A percentile compares a stretch with the other conserved stretches of the same genome.
phyloP scores from a whole-genome alignment of 1,139 yeast genomes.

The Suhomyces taliae region DNA sequence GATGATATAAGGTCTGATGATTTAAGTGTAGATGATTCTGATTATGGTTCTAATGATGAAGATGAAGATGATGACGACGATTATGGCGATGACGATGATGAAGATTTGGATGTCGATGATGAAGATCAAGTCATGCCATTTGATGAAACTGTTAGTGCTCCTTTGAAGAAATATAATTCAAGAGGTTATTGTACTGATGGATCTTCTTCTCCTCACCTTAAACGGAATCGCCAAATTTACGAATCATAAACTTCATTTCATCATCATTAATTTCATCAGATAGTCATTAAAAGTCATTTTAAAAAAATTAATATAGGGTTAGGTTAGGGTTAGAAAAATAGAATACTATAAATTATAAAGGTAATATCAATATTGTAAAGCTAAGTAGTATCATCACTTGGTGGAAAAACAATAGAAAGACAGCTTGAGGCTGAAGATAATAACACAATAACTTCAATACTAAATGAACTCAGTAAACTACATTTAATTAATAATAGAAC shows the following conservation, averaged over 20 bases:
- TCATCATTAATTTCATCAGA: neutral
- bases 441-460: too few relatives aligned
- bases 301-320: neutral
- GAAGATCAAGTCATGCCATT: conserved; percentile 3
- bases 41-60: conserved; percentile 10
- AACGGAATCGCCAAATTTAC: conserved; percentile 21
- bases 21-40: conserved; percentile 5
- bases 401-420: too few relatives aligned
- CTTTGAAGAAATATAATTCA: conserved; percentile 20
- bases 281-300: neutral
- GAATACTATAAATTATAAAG: too few relatives aligned
- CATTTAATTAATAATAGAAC: neutral
- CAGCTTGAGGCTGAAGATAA: too few relatives aligned
- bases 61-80: conserved; percentile 9
- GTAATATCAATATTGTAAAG: too few relatives aligned
- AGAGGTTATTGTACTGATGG: conserved; percentile 32
- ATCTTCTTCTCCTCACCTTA: conserved; percentile 39
- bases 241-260: conserved; percentile 1
- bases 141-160: neutral
- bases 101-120: conserved; percentile 11
- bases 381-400: too few relatives aligned
- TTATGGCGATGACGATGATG: conserved; percentile 14
- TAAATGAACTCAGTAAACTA: too few relatives aligned
- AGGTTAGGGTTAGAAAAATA: neutral
- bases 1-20: conserved; percentile 1